Evolutionary conservation across 441 rosid species (phyloP).

Genomic region (Erodium texanum): DNA sequence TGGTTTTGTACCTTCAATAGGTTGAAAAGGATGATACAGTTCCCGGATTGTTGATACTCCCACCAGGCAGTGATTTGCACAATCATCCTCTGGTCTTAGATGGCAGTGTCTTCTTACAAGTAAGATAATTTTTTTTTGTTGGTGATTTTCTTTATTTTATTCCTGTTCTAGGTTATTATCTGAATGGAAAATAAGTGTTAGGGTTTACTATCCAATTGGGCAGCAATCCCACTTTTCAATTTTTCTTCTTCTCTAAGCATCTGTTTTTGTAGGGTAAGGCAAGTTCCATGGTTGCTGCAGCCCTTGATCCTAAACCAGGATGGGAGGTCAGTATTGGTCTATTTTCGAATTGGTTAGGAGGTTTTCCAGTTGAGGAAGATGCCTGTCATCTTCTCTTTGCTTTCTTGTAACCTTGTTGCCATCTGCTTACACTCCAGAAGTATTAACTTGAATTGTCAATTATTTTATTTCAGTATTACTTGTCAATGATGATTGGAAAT

Average conservation of each 20-base stretch:
- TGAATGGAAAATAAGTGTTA: neutral
- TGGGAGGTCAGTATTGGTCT: slow-evolving; percentile 55
- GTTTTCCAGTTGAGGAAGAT: neutral
- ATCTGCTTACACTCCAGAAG: neutral
- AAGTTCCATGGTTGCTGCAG: slow-evolving; percentile 87
- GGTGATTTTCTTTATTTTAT: neutral
- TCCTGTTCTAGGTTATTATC: neutral
- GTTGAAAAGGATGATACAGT: slow-evolving; percentile 68
- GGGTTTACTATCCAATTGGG: neutral
- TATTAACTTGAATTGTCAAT: neutral
- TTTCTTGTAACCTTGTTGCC: neutral
- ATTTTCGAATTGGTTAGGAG: neutral
- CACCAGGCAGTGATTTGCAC: slow-evolving; percentile 78
- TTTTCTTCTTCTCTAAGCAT: slow-evolving; percentile 4
- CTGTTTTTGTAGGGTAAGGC: slow-evolving; percentile 61
- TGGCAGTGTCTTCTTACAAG: slow-evolving; percentile 74
- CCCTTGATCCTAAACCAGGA: slow-evolving; percentile 64
- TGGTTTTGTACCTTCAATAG: slow-evolving; percentile 24
- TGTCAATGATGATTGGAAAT: neutral
- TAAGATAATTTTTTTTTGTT: slow-evolving; percentile 22
- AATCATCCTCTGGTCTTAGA: slow-evolving; percentile 60
- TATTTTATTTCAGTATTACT: no score
- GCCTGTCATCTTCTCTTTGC: neutral
- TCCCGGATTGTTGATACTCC: slow-evolving; percentile 61
- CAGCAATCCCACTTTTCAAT: neutral